Evolutionary conservation across 257 asterid species (phyloP).

Genomic region (Verbena officinalis): DNA sequence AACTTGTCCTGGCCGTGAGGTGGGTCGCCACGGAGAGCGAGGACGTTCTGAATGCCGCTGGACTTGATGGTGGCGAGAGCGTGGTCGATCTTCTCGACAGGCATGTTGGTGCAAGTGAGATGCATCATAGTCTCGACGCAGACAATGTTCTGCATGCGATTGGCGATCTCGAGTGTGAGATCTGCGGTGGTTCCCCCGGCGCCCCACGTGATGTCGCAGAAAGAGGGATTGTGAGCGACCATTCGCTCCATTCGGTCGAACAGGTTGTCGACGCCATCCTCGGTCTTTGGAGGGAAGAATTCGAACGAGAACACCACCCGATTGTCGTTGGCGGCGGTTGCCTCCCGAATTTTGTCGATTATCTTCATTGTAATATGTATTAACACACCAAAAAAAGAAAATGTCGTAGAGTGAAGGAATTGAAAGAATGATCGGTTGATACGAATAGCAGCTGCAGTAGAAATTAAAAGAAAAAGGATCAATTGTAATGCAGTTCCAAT

Average conservation of each 20-base stretch:
- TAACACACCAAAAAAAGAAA: too few relatives aligned
- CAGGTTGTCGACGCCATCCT: conserved; percentile 94
- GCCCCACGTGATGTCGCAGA: conserved; percentile 99
- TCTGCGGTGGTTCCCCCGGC: conserved; percentile 99
- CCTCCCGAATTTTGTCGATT: conserved; percentile 79
- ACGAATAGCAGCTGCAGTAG: too few relatives aligned
- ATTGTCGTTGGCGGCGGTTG: conserved; percentile 50
- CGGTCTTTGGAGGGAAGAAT: conserved; percentile 97
- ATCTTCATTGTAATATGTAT: conserved; percentile 98
- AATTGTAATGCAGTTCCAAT: too few relatives aligned
- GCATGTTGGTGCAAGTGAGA: conserved; percentile 98
- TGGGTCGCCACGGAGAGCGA: conserved; percentile 96
- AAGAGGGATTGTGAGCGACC: conserved; percentile 88
- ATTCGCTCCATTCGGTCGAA: conserved; percentile 96
- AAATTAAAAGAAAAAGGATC: too few relatives aligned
- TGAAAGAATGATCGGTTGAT: too few relatives aligned
- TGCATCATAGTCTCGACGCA: conserved; percentile 99
- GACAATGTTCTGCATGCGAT: conserved; percentile 97
- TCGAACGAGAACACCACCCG: conserved; percentile 89
- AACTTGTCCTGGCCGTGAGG: conserved; percentile 99
- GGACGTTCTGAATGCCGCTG: conserved; percentile 90
- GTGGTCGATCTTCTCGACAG: conserved; percentile 94
- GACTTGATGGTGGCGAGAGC: conserved; percentile 75
- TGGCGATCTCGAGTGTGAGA: conserved; percentile 93
- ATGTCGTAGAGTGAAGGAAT: too few relatives aligned